These are phyloP conservation scores for Paraphaeosphaeria minitans DNA, from an alignment of 2,329 filamentous ascomycete genomes.

Conservation along the genomic window DNA sequence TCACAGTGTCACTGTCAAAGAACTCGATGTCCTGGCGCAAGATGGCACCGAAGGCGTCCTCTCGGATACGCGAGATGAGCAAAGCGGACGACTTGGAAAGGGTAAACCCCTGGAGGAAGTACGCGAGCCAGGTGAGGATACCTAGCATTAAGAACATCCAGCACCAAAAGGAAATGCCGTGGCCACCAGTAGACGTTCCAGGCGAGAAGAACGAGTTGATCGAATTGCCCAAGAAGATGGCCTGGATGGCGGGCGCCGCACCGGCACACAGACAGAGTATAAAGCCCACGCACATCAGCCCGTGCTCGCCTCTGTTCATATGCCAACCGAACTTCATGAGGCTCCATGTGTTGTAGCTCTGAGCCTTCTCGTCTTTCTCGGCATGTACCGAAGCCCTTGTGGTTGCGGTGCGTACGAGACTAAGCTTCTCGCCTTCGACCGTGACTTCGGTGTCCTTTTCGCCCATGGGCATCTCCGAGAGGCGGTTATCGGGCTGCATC, in stretches of 20 bases:
- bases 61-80: conserved; percentile 80
- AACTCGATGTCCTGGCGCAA: conserved; percentile 85
- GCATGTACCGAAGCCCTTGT: conserved; percentile 67
- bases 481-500: conserved; percentile 25
- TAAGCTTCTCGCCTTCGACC: conserved; percentile 32
- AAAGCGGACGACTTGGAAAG: conserved; percentile 66
- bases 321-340: conserved; percentile 39
- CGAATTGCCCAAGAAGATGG: conserved; percentile 80
- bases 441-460: conserved; percentile 26
- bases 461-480: conserved; percentile 23
- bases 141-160: conserved; percentile 46
- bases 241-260: conserved; percentile 57
- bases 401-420: conserved; percentile 34
- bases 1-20: conserved; percentile 90
- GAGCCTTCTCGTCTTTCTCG: conserved; percentile 31
- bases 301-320: conserved; percentile 42
- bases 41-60: conserved; percentile 82
- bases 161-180: conserved; percentile 67
- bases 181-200: conserved; percentile 59
- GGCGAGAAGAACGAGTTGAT: conserved; percentile 71
- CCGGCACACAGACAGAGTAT: conserved; percentile 43
- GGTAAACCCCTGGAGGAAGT: conserved; percentile 37
- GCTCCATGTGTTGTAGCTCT: conserved; percentile 50
- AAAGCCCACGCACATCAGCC: conserved; percentile 51
- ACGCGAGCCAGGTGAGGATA: conserved; percentile 30